Evolutionary conservation across 1,284 basidiomycete species (phyloP).

Genomic region (Heterobasidion irregulare): DNA sequence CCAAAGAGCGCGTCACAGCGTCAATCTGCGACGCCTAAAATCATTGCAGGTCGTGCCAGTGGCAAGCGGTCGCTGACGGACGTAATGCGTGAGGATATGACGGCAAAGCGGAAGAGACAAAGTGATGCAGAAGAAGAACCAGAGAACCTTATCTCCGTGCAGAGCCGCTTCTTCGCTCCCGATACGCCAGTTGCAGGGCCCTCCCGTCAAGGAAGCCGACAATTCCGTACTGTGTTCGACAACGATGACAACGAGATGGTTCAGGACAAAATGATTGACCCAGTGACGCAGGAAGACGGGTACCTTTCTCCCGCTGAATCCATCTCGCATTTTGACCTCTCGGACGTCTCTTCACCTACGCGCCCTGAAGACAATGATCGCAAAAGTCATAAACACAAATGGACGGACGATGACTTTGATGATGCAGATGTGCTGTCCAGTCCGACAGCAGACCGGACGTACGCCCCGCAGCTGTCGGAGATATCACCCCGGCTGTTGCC

Average conservation of each 20-base stretch:
- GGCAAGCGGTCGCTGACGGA: conserved; percentile 67
- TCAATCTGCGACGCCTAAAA: conserved; percentile 4
- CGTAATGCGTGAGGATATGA: conserved; percentile 56
- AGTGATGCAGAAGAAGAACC: not conserved
- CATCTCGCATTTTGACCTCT: conserved; percentile 24
- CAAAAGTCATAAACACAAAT: not conserved
- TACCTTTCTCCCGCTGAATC: conserved; percentile 63
- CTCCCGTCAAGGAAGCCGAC: conserved; percentile 10
- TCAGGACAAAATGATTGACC: conserved; percentile 12
- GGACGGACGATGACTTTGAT: conserved; percentile 28
- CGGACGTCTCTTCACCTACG: conserved; percentile 58
- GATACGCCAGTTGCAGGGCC: not conserved
- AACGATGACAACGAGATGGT: conserved; percentile 17
- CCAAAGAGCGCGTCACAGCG: conserved; percentile 15
- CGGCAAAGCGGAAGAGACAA: conserved; percentile 39
- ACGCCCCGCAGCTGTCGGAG: too few relatives aligned
- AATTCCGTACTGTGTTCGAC: conserved; percentile 18
- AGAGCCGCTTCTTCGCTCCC: not conserved
- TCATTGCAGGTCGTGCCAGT: conserved; percentile 47
- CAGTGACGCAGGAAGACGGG: conserved; percentile 66
- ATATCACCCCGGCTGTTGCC: too few relatives aligned
- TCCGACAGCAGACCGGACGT: not conserved
- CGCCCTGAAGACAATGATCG: conserved; percentile 16
- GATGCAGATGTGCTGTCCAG: not conserved
- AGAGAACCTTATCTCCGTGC: not conserved